Evolutionary conservation across 2,329 filamentous ascomycete genomes (phyloP).

Genomic region (Epichloe hybrida): DNA sequence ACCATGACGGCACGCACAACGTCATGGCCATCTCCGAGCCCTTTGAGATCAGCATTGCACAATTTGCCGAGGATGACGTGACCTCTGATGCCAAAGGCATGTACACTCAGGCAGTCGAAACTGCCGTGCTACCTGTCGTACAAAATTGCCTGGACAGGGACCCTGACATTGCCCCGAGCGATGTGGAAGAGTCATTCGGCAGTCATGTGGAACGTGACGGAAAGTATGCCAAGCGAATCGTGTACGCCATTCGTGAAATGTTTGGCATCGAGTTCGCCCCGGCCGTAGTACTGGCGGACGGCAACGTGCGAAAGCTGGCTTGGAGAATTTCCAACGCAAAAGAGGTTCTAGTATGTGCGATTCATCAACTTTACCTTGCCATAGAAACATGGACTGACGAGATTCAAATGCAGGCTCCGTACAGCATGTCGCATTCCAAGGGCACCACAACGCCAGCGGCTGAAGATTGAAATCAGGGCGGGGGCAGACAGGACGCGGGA

Average conservation of each 20-base stretch:
- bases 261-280: slow-evolving; percentile 93
- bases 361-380: neutral
- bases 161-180: slow-evolving; percentile 75
- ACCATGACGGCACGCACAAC: slow-evolving; percentile 83
- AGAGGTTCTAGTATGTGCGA: slow-evolving; percentile 65
- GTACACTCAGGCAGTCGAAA: slow-evolving; percentile 59
- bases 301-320: slow-evolving; percentile 76
- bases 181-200: slow-evolving; percentile 70
- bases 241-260: slow-evolving; percentile 93
- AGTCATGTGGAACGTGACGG: slow-evolving; percentile 71
- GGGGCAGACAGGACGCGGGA: too few relatives aligned
- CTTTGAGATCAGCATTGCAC: slow-evolving; percentile 76
- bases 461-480: slow-evolving; percentile 13
- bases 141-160: slow-evolving; percentile 89
- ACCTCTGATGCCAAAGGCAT: slow-evolving; percentile 44
- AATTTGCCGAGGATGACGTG: slow-evolving; percentile 65
- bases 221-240: slow-evolving; percentile 79
- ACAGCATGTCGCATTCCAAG: slow-evolving; percentile 54
- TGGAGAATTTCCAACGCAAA: slow-evolving; percentile 96
- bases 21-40: slow-evolving; percentile 90
- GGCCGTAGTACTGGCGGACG: slow-evolving; percentile 83
- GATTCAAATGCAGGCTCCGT: slow-evolving; percentile 42
- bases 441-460: slow-evolving; percentile 46
- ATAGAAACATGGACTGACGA: neutral
- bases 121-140: slow-evolving; percentile 66